Conservation (phyloP, 2,329 filamentous ascomycete species). For the Elsinoe fawcettii region DNA sequence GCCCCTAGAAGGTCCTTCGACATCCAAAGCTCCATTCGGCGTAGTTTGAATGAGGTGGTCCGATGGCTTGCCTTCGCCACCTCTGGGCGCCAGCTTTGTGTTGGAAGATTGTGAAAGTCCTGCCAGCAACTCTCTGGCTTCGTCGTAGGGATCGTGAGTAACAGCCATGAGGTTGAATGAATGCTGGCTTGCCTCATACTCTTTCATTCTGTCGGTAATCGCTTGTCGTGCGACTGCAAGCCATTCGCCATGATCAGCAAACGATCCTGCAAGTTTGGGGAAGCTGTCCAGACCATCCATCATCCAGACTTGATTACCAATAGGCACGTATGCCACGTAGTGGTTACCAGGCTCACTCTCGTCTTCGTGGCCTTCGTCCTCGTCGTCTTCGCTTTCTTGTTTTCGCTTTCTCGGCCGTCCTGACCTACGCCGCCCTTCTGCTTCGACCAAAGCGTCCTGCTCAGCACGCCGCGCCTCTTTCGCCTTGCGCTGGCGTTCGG, state of each 20-base stretch:
- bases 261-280: constrained; percentile 56
- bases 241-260: constrained; percentile 53
- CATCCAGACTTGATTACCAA: constrained; percentile 70
- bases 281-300: constrained; percentile 74
- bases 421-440: constrained; percentile 13
- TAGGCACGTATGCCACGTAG: constrained; percentile 81
- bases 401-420: constrained; percentile 12
- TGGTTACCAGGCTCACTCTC: constrained; percentile 62
- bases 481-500: constrained; percentile 24
- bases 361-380: constrained; percentile 31
- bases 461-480: constrained; percentile 24
- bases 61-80: no score
- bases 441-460: constrained; percentile 22
- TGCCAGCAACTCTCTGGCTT: constrained; percentile 36
- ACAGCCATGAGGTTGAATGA: constrained; percentile 74
- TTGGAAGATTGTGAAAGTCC: not conserved
- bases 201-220: constrained; percentile 60
- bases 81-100: no score
- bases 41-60: no score
- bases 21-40: no score
- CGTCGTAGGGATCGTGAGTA: constrained; percentile 55
- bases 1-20: no score
- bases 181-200: constrained; percentile 56
- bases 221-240: constrained; percentile 54
- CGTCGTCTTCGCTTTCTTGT: constrained; percentile 25